These are phyloP conservation scores for Pythium sukuiense DNA, from an alignment of 352 stramenopile genomes.

Conservation along the genomic window DNA sequence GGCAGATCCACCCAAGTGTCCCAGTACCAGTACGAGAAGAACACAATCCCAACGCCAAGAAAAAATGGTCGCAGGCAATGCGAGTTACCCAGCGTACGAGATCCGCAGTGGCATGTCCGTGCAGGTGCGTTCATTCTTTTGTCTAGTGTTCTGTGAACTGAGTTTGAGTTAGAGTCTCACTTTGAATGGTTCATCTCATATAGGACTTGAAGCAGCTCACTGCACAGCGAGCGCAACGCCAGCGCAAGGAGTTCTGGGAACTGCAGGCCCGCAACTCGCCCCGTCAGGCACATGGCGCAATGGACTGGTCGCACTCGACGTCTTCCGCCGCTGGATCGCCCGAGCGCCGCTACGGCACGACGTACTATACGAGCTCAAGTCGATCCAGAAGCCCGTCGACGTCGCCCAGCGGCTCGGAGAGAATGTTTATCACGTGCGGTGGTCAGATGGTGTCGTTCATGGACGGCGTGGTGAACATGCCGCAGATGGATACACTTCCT, in stretches of 20 bases:
- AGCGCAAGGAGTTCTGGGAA: conserved; percentile 71
- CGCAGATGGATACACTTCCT: conserved; percentile 47
- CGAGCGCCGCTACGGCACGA: conserved; percentile 26
- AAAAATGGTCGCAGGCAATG: conserved; percentile 26
- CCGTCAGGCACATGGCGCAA: conserved; percentile 28
- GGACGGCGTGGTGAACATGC: conserved; percentile 80
- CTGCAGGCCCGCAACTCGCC: conserved; percentile 50
- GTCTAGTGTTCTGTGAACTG: neutral
- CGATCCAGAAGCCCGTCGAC: conserved; percentile 23
- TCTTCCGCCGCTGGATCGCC: conserved; percentile 28
- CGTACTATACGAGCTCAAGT: conserved; percentile 16
- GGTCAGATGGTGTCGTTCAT: conserved; percentile 83
- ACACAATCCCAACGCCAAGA: conserved; percentile 1
- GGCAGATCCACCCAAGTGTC: neutral
- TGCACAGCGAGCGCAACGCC: conserved; percentile 59
- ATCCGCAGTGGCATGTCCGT: conserved; percentile 86
- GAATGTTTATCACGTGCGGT: conserved; percentile 81
- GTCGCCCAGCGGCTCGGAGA: conserved; percentile 37
- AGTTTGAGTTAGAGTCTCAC: neutral
- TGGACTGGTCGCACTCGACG: conserved; percentile 35
- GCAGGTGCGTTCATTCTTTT: conserved; percentile 37
- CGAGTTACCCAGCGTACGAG: conserved; percentile 34
- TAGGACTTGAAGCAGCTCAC: conserved; percentile 83
- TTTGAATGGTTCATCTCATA: conserved; percentile 1
- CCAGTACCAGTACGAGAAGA: neutral